Conservation (phyloP, 495 filamentous ascomycete genomes). For the Bathelium albidoporum region DNA sequence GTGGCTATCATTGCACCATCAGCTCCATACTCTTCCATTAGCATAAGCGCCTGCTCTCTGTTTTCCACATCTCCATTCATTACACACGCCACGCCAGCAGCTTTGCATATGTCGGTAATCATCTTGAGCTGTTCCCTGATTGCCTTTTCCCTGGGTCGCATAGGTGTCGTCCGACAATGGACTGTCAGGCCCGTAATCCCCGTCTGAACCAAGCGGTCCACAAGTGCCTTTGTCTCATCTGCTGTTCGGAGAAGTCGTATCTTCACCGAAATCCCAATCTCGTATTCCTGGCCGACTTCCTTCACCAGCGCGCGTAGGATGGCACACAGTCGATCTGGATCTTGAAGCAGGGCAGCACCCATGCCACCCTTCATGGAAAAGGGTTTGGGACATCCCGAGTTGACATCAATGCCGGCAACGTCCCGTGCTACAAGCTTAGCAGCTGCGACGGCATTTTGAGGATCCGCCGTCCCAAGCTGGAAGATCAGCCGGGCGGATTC, state of each 20-base stretch:
- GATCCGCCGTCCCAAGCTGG: constrained; percentile 79
- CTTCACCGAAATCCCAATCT: constrained; percentile 91
- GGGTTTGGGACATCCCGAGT: constrained; percentile 93
- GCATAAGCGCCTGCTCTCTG: constrained; percentile 52
- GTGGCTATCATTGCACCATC: constrained; percentile 98
- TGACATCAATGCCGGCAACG: constrained; percentile 90
- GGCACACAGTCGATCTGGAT: constrained; percentile 67
- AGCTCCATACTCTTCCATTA: constrained; percentile 65
- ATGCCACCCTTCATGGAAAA: constrained; percentile 87
- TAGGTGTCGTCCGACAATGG: constrained; percentile 91
- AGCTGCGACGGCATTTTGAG: constrained; percentile 70
- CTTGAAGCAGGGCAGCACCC: constrained; percentile 80
- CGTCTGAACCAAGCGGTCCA: constrained; percentile 62
- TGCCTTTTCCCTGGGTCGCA: constrained; percentile 81
- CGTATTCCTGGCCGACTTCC: constrained; percentile 60
- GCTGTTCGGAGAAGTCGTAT: constrained; percentile 76
- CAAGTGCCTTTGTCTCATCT: constrained; percentile 60
- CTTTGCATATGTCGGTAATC: constrained; percentile 64
- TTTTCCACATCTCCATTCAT: constrained; percentile 88
- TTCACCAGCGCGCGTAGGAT: constrained; percentile 74
- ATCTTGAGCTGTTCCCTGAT: constrained; percentile 77
- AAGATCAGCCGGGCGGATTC: constrained; percentile 70
- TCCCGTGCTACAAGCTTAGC: constrained; percentile 72
- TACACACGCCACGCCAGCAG: constrained; percentile 75
- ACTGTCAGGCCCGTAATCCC: constrained; percentile 88